Conservation (phyloP, 2,329 filamentous ascomycete species). For the Aureobasidium sp. region DNA sequence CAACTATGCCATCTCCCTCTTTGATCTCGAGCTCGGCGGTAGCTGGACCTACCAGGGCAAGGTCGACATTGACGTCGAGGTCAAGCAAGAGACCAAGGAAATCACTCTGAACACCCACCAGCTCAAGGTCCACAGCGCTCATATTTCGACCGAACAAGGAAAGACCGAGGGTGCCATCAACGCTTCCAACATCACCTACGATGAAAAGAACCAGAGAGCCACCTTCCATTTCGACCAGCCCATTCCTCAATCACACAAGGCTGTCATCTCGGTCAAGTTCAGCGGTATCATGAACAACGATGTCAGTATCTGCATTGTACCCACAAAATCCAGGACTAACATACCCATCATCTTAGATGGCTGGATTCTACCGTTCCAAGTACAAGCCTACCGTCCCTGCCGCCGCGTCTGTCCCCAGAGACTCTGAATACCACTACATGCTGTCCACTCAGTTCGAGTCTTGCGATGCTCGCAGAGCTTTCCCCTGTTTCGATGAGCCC, state of each 20-base stretch:
- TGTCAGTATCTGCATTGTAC: slow-evolving; percentile 32
- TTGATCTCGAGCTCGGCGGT: slow-evolving; percentile 64
- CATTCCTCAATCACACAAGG: slow-evolving; percentile 60
- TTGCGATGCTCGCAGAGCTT: slow-evolving; percentile 87
- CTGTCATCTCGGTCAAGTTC: slow-evolving; percentile 63
- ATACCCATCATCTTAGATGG: slow-evolving; percentile 49
- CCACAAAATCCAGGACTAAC: background rate
- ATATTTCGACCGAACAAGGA: slow-evolving; percentile 53
- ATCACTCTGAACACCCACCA: slow-evolving; percentile 82
- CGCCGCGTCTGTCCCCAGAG: slow-evolving; percentile 69
- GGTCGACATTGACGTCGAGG: slow-evolving; percentile 70
- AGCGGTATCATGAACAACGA: slow-evolving; percentile 82
- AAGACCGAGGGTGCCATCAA: slow-evolving; percentile 53
- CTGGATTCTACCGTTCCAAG: slow-evolving; percentile 87
- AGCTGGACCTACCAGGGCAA: slow-evolving; percentile 79
- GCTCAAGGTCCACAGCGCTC: slow-evolving; percentile 65
- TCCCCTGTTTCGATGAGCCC: slow-evolving; percentile 97
- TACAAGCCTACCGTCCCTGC: slow-evolving; percentile 75
- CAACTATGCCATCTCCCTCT: slow-evolving; percentile 80
- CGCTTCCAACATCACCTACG: slow-evolving; percentile 66
- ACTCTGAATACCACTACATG: slow-evolving; percentile 57
- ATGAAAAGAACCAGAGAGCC: slow-evolving; percentile 76
- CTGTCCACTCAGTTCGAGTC: slow-evolving; percentile 97
- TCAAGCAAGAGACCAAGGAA: slow-evolving; percentile 65
- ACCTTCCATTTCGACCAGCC: slow-evolving; percentile 70